A percentile compares a stretch with the other conserved stretches of the same genome.
Evolutionary conservation across 495 filamentous ascomycete species (phyloP).

Genomic region (Lentithecium fluviatile): DNA sequence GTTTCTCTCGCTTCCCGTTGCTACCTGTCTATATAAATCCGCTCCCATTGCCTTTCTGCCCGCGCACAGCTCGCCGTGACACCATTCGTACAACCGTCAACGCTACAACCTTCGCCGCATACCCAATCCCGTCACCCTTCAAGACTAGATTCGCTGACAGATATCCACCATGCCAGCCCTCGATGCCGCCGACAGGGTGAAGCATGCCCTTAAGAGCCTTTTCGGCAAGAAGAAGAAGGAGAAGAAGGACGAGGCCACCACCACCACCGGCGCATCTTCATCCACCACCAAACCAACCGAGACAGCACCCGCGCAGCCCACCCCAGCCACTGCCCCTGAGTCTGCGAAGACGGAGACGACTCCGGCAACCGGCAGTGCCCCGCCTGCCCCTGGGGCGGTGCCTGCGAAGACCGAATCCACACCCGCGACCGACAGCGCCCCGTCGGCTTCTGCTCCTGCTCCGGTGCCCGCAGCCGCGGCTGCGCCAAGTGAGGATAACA

Average conservation of each 20-base stretch:
- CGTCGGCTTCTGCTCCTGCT: slow-evolving; percentile 17
- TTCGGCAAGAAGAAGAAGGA: slow-evolving; percentile 35
- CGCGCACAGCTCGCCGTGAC: too few species aligned
- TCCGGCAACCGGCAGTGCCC: background rate
- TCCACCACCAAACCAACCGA: slow-evolving; percentile 28
- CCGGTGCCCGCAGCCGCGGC: background rate
- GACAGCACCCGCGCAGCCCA: slow-evolving; percentile 24
- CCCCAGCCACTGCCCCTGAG: slow-evolving; percentile 16
- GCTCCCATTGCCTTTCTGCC: too few species aligned
- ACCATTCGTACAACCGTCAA: too few species aligned
- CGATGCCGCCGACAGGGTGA: slow-evolving; percentile 32
- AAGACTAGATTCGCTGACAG: slow-evolving; percentile 11
- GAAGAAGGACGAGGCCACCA: slow-evolving; percentile 30
- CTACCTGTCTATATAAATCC: background rate
- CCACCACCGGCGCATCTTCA: slow-evolving; percentile 18
- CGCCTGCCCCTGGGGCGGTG: background rate
- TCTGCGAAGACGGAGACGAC: slow-evolving; percentile 2
- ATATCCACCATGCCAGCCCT: slow-evolving; percentile 21
- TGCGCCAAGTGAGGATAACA: background rate
- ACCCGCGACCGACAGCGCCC: slow-evolving; percentile 1
- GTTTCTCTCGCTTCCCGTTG: background rate
- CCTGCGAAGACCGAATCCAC: slow-evolving; percentile 4
- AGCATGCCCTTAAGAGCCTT: slow-evolving; percentile 34
- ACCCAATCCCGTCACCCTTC: too few species aligned
- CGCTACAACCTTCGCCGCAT: too few species aligned